Evolutionary conservation across 495 filamentous ascomycete genomes (phyloP).

Genomic region (Usnea hakonensis): DNA sequence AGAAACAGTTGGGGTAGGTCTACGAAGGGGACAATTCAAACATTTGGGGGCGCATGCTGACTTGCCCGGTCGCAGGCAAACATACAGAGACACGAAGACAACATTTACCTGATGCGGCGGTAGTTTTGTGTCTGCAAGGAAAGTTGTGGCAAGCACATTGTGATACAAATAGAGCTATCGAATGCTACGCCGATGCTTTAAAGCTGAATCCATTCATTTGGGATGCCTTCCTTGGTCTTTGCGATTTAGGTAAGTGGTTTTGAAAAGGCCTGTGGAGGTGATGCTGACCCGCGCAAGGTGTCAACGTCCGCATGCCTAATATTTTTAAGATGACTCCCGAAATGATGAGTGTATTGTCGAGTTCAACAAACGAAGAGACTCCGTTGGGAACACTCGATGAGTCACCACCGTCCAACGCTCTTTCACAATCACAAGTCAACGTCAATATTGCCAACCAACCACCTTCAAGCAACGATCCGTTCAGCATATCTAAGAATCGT

Average conservation of each 20-base stretch:
- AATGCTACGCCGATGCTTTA: constrained; percentile 77
- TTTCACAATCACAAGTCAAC: constrained; percentile 39
- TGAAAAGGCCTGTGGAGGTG: constrained; percentile 3
- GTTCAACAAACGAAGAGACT: constrained; percentile 32
- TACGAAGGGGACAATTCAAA: not conserved
- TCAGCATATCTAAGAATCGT: constrained; percentile 35
- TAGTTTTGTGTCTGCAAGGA: constrained; percentile 69
- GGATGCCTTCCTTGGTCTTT: constrained; percentile 88
- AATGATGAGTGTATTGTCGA: constrained; percentile 44
- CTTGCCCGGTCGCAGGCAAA: constrained; percentile 37
- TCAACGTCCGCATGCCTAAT: constrained; percentile 66
- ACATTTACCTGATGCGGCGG: constrained; percentile 74
- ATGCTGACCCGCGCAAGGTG: constrained; percentile 50
- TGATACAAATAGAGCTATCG: constrained; percentile 70
- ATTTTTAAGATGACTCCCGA: constrained; percentile 76
- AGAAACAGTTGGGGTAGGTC: constrained; percentile 63
- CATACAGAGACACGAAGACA: constrained; percentile 56
- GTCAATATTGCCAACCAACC: constrained; percentile 29
- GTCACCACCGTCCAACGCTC: constrained; percentile 30
- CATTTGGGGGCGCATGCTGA: not conserved
- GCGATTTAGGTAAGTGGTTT: constrained; percentile 51
- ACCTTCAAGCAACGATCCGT: constrained; percentile 36
- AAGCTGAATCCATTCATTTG: constrained; percentile 95
- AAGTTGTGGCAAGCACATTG: constrained; percentile 78
- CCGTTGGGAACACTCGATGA: constrained; percentile 34